A percentile compares a stretch with the other conserved stretches of the same genome.
These are phyloP conservation scores for Isabelozyma gotoi DNA, from an alignment of 805 yeast genomes.

Conservation along the genomic window DNA sequence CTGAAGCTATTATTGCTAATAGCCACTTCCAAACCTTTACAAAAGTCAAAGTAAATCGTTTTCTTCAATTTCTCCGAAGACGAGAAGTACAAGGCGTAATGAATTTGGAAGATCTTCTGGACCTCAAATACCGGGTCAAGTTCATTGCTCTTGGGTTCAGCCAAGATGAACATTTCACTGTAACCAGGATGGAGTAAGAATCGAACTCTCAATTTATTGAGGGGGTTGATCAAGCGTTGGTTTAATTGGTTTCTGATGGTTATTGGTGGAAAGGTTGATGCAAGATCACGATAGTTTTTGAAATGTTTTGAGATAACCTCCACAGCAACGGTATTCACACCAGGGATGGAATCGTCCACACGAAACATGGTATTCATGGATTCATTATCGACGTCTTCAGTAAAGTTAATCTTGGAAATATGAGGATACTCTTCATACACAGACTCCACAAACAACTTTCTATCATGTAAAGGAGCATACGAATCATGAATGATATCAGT, in stretches of 20 bases:
- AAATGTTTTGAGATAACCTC: conserved; percentile 25
- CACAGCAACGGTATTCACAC: conserved; percentile 30
- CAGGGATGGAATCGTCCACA: conserved; percentile 16
- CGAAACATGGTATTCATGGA: conserved; percentile 13
- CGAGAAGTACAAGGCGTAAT: conserved; percentile 39
- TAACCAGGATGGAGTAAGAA: conserved; percentile 45
- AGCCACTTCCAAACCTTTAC: conserved; percentile 27
- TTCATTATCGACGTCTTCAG: not conserved
- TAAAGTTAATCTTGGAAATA: not conserved
- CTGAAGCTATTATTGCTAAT: conserved; percentile 32
- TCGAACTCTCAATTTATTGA: conserved; percentile 29
- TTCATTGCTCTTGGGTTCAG: conserved; percentile 53
- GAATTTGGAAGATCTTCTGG: conserved; percentile 45
- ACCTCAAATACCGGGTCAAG: conserved; percentile 66
- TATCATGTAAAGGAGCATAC: conserved; percentile 18
- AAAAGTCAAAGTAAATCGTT: conserved; percentile 33
- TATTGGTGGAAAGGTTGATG: conserved; percentile 37
- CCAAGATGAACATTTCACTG: conserved; percentile 49
- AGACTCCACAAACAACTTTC: conserved; percentile 33
- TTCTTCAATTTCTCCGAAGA: conserved; percentile 30
- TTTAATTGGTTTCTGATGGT: conserved; percentile 11
- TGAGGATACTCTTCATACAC: conserved; percentile 12
- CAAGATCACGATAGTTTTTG: conserved; percentile 32
- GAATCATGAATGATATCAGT: conserved; percentile 33
- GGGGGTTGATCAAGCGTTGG: conserved; percentile 19